Base-by-base conservation (phyloP, 1,284 basidiomycete genomes). In the Fomes fomentarius region DNA sequence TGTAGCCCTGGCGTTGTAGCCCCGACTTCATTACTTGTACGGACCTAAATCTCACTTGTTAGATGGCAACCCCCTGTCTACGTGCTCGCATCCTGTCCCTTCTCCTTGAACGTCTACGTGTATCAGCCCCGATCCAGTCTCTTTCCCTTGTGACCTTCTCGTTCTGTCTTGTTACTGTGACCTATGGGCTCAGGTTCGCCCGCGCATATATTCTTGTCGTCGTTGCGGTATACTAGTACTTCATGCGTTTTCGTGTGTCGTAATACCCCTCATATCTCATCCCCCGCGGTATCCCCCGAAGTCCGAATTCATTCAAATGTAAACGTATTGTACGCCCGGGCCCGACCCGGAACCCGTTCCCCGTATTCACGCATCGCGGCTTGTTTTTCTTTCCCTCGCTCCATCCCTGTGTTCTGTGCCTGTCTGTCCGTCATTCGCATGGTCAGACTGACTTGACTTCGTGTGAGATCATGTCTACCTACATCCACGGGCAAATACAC, bases 11-110 rank as follows among this genome's bases (percentile, higher is more conserved):
- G n/a, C 35, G 11, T 12, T 39, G 38, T 39, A 39, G 38, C 38
- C 24, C 38, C 24, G 52, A 53, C 45, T 35, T 50, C 12, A 34
- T 35, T 40, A 30, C 17, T 38, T 50, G 42, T 39, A 40, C 17
- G 43, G 31, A 46, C 44, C 28, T 38, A 22, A 35, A n/a, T n/a
- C n/a, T n/a, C 19, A 25, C 34, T n/a, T n/a, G n/a, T 5, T 44
- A 39, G 38, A 39, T 39, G 19, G 21, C 38, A 39, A 22, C 10
- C 14, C 38, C 19, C 38, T 17, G 19, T 39, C 21, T 14, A 22
- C 19, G 38, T 39, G 38, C 38, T 39, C 38, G 12, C n/a, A n/a
- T n/a, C n/a, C n/a, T n/a, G n/a, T n/a, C n/a, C n/a, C n/a, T n/a
- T n/a, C n/a, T n/a, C 8, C 38, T 9, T 17, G 12, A 8, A 14